These are phyloP conservation scores for Trichomonas vaginalis DNA, from an alignment of 208 protist genomes.

Conservation along the genomic window DNA sequence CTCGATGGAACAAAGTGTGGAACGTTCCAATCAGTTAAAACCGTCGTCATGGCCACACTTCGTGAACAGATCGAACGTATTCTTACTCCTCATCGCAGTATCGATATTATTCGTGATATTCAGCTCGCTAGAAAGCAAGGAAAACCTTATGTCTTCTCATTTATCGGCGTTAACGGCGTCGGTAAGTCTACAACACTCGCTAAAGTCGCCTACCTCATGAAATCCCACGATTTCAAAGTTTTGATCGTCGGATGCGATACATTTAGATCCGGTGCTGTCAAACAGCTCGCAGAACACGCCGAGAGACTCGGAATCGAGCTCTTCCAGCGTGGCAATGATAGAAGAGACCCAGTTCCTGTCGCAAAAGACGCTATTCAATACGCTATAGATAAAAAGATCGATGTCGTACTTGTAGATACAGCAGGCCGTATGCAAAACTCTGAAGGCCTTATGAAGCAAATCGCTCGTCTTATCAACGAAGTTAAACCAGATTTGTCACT, in stretches of 20 bases:
- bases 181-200: conserved; percentile 95
- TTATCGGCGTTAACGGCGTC: conserved; percentile 98
- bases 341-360: conserved; percentile 19
- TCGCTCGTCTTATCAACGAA: conserved; percentile 63
- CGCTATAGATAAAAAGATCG: conserved; percentile 47
- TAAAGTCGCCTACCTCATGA: conserved; percentile 54
- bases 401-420: conserved; percentile 97
- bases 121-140: conserved; percentile 25
- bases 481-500: conserved; percentile 45
- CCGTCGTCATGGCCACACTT: neutral
- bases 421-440: conserved; percentile 99
- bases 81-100: neutral
- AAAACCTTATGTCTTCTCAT: conserved; percentile 79
- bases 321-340: conserved; percentile 48
- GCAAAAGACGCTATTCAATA: conserved; percentile 11
- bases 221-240: conserved; percentile 26
- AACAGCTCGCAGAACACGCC: conserved; percentile 89
- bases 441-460: conserved; percentile 84
- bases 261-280: conserved; percentile 89
- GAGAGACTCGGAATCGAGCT: conserved; percentile 66
- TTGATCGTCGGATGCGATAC: conserved; percentile 94
- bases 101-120: conserved; percentile 39
- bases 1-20: neutral
- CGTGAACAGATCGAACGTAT: conserved; percentile 28
- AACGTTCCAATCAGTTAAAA: neutral